Evolutionary conservation across 2,329 filamentous ascomycete genomes (phyloP).

Genomic region (Zymoseptoria ardabiliae): DNA sequence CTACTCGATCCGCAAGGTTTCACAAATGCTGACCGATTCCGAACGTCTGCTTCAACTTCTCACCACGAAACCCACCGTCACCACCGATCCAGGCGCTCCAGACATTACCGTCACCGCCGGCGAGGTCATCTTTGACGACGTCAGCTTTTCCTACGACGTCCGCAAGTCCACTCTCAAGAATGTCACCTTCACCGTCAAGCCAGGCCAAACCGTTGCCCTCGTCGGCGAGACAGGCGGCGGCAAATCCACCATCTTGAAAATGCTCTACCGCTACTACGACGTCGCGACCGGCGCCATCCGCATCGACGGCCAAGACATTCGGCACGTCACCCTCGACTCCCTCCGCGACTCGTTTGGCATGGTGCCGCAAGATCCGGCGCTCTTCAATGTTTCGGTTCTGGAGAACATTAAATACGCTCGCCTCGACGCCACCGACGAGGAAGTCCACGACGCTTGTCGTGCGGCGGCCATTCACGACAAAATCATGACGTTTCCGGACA

Average conservation of each 20-base stretch:
- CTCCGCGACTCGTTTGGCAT: slow-evolving; percentile 54
- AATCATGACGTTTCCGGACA: slow-evolving; percentile 54
- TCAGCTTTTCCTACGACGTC: slow-evolving; percentile 50
- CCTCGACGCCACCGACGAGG: slow-evolving; percentile 52
- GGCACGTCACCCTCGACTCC: slow-evolving; percentile 50
- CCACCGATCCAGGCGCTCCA: slow-evolving; percentile 41
- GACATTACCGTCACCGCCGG: slow-evolving; percentile 42
- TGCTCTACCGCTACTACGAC: slow-evolving; percentile 56
- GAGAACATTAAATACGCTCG: slow-evolving; percentile 59
- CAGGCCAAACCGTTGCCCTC: slow-evolving; percentile 52
- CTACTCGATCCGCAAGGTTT: slow-evolving; percentile 43
- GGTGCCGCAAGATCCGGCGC: slow-evolving; percentile 56
- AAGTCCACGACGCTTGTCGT: slow-evolving; percentile 54
- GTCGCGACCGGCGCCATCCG: slow-evolving; percentile 47
- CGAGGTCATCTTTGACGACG: slow-evolving; percentile 47
- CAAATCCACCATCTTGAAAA: slow-evolving; percentile 56
- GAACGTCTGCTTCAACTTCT: slow-evolving; percentile 55
- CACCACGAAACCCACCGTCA: slow-evolving; percentile 50
- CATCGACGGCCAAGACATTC: slow-evolving; percentile 55
- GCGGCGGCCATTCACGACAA: slow-evolving; percentile 59
- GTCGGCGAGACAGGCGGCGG: slow-evolving; percentile 57
- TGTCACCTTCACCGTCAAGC: slow-evolving; percentile 42
- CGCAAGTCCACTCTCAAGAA: slow-evolving; percentile 46
- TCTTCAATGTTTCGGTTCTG: slow-evolving; percentile 59
- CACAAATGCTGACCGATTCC: slow-evolving; percentile 54